phyloP scores from a whole-genome alignment of 306 rosid genomes.

The Pyrus bretschneideri region DNA sequence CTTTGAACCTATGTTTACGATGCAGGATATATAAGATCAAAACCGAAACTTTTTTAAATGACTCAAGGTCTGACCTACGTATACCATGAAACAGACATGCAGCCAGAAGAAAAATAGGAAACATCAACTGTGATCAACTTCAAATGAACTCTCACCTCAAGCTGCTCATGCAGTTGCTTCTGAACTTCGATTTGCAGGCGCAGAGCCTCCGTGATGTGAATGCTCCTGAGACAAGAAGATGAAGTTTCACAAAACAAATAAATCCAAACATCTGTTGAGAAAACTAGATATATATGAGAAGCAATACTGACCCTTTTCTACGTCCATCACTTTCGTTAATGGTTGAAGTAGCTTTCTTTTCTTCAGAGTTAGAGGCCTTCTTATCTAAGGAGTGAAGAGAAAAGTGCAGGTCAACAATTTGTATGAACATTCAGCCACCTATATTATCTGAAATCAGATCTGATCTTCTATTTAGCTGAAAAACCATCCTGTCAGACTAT shows the following conservation, averaged over 20 bases:
- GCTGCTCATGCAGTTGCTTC: constrained; percentile 43
- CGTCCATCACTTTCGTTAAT: constrained; percentile 15
- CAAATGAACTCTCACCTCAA: constrained; percentile 22
- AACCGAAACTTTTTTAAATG: background rate
- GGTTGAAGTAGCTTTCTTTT: constrained; percentile 24
- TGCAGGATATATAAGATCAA: background rate
- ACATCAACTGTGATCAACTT: background rate
- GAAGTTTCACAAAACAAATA: background rate
- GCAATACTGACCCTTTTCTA: constrained; percentile 27
- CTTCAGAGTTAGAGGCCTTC: constrained; percentile 29
- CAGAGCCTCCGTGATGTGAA: constrained; percentile 36
- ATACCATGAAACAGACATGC: background rate
- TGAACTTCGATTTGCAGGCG: constrained; percentile 45
- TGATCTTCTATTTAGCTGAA: background rate
- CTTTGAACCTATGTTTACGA: constrained; percentile 27
- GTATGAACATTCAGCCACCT: background rate
- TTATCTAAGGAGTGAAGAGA: constrained; percentile 17
- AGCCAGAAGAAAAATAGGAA: background rate
- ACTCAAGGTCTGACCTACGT: background rate
- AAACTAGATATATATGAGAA: background rate
- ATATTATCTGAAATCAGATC: background rate
- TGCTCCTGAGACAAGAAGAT: constrained; percentile 17
- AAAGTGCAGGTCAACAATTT: background rate
- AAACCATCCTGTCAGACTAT: background rate
- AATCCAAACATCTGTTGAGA: background rate